Evolutionary conservation across 495 filamentous ascomycete genomes (phyloP), one percentile per base, ranked within the genome.

Genomic region (Trichocladium uniseriatum): DNA sequence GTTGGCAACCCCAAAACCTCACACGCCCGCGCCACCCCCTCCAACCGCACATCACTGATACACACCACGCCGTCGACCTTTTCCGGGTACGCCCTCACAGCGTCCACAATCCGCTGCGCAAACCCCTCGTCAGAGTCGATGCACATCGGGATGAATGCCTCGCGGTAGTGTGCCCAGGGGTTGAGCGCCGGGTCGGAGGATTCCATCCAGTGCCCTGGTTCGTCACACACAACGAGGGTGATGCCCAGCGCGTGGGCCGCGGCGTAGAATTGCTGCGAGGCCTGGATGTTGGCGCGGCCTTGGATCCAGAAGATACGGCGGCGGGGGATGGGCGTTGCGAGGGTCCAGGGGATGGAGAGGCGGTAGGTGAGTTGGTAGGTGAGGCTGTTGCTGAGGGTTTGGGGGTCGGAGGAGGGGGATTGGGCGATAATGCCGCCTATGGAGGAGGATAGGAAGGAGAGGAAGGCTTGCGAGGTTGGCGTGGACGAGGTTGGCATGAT

Each of bases 181-280:
- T 28, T 28, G 34, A n/a, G 5, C 22, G 39, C 22, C 5, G 40
- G 43, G 5, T 48, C 11, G 15, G 35, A 28, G 11, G 39, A 43
- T 31, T 60, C 34, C 10, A 71, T 50, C 69, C 69, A 71, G 50
- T 71, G 67, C 1, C 63, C 66, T 1, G 57, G 43, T 11, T 54
- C 51, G 40, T 70, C 69, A 24, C 65, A 35, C 0, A 69, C 55
- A 9, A 70, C 55, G 2, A 71, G 50, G 3, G 41, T 40, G 45
- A 71, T 66, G 9, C 59, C 59, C 4, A 71, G 58, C 13, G 60
- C 65, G 19, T 19, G 35, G 2, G 27, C 36, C 13, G 64, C 64
- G 14, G 61, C 60, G 13, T 38, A 42, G 43, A 55, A 56, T 31
- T 43, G 29, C 14, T 39, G 41, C 35, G 32, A 48, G 28, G 42